phyloP scores from a whole-genome alignment of 441 rosid genomes.

The Populus trichocarpa region DNA sequence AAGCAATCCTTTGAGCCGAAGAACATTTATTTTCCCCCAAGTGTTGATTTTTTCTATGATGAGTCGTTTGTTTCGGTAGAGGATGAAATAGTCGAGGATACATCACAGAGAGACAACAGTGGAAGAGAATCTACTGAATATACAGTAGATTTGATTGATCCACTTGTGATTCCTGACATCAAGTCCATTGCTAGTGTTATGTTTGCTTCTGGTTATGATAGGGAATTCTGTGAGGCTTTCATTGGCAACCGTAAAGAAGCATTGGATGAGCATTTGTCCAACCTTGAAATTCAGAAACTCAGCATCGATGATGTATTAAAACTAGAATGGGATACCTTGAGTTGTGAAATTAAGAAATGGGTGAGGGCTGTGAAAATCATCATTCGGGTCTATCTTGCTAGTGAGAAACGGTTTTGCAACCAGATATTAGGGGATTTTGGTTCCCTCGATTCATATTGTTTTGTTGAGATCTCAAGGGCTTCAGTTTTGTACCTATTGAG shows the following conservation, averaged over 20 bases:
- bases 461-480: constrained; percentile 58
- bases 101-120: constrained; percentile 23
- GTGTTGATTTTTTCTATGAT: constrained; percentile 36
- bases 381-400: constrained; percentile 44
- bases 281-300: constrained; percentile 44
- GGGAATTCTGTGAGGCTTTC: constrained; percentile 48
- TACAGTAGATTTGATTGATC: constrained; percentile 45
- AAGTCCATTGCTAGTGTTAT: constrained; percentile 62
- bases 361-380: constrained; percentile 50
- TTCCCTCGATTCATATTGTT: constrained; percentile 38
- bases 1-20: constrained; percentile 38
- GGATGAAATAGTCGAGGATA: constrained; percentile 41
- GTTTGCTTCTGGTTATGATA: constrained; percentile 53
- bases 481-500: constrained; percentile 53
- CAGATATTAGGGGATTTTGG: constrained; percentile 53
- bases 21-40: constrained; percentile 36
- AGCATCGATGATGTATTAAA: constrained; percentile 62
- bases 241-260: constrained; percentile 48
- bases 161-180: constrained; percentile 48
- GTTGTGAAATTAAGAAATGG: constrained; percentile 62
- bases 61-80: constrained; percentile 57
- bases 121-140: constrained; percentile 23
- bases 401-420: constrained; percentile 60
- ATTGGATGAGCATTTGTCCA: constrained; percentile 43
- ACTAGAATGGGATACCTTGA: constrained; percentile 54